Percentiles rank a stretch among this genome's conserved stretches.
Evolutionary conservation across 306 rosid species (phyloP).

Genomic region (Dalbergia cultrata): DNA sequence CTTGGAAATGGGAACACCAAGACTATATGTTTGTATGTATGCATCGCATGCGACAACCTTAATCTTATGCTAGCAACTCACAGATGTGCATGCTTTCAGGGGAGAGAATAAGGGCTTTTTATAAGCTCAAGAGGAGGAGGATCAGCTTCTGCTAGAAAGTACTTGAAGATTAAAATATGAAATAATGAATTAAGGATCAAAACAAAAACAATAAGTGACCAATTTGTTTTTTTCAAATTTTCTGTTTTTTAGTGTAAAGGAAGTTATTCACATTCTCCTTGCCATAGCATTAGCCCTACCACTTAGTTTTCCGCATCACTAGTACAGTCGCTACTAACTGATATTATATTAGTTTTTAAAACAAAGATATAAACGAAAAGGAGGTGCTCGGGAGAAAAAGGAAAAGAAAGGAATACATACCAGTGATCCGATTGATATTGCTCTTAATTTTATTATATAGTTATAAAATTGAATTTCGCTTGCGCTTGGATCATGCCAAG

Average conservation of each 20-base stretch:
- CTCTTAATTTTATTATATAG: conserved; percentile 3
- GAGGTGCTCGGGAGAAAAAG: conserved; percentile 27
- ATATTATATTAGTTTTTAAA: conserved; percentile 15
- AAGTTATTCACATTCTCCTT: conserved; percentile 69
- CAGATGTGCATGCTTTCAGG: conserved; percentile 4
- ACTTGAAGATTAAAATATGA: conserved; percentile 13
- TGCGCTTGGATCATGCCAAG: background rate
- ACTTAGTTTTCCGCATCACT: conserved; percentile 47
- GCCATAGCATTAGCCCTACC: conserved; percentile 45
- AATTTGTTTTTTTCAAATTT: background rate
- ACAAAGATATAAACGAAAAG: conserved; percentile 39
- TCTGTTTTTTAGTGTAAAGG: conserved; percentile 11
- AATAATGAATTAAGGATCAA: conserved; percentile 20
- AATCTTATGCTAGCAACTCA: conserved; percentile 19
- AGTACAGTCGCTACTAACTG: conserved; percentile 24
- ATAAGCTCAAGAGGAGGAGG: conserved; percentile 49
- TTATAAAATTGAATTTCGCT: conserved; percentile 6
- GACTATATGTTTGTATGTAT: too few relatives aligned
- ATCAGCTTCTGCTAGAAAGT: background rate
- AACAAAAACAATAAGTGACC: conserved; percentile 21
- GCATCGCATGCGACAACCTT: background rate
- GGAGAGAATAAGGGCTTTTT: conserved; percentile 51
- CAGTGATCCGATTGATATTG: background rate
- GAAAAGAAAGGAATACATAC: conserved; percentile 45
- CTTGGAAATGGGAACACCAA: background rate